A percentile compares a stretch with the other conserved stretches of the same genome.
Conservation (phyloP, 306 rosid genomes). For the Medicago arabica region DNA sequence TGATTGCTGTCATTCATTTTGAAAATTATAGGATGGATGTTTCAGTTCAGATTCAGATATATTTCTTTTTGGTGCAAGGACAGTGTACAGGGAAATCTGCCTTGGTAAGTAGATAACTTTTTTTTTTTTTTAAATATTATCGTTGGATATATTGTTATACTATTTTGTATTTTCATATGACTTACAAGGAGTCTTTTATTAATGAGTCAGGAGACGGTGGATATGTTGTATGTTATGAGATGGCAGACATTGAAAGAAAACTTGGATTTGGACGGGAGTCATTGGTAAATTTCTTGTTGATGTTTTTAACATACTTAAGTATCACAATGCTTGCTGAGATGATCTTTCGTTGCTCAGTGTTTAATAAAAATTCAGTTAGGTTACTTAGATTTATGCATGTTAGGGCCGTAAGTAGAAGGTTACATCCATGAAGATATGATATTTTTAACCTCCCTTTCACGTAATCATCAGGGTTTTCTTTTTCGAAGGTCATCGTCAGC, state of each 20-base stretch:
- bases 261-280: slow-evolving; percentile 89
- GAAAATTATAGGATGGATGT: slow-evolving; percentile 69
- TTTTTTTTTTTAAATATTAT: background rate
- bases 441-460: background rate
- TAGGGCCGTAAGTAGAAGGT: no score
- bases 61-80: slow-evolving; percentile 88
- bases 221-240: slow-evolving; percentile 75
- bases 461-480: background rate
- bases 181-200: slow-evolving; percentile 38
- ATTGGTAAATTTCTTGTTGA: slow-evolving; percentile 56
- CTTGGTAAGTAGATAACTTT: slow-evolving; percentile 59
- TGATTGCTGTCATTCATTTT: slow-evolving; percentile 27
- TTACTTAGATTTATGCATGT: no score
- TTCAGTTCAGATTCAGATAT: slow-evolving; percentile 83
- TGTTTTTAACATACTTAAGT: slow-evolving; percentile 29
- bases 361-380: slow-evolving; percentile 25
- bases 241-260: slow-evolving; percentile 71
- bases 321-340: slow-evolving; percentile 23
- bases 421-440: background rate
- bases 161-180: slow-evolving; percentile 21
- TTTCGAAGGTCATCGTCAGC: no score
- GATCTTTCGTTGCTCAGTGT: slow-evolving; percentile 28
- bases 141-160: background rate
- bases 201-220: slow-evolving; percentile 74
- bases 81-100: slow-evolving; percentile 80